Evolutionary conservation across 306 rosid genomes (phyloP).

Genomic region (Malus sylvestris): DNA sequence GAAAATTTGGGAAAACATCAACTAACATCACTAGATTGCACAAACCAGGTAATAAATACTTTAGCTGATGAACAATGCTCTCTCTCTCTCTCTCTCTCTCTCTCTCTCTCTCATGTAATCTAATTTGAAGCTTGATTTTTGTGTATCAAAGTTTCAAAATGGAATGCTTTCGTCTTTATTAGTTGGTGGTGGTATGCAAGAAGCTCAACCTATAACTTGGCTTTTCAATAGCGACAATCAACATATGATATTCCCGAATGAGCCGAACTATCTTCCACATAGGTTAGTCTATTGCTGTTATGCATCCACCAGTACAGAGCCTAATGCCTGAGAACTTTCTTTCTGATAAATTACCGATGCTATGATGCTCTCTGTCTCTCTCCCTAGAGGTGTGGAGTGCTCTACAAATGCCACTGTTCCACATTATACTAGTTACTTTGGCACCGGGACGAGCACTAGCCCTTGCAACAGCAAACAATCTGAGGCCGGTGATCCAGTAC

Average conservation of each 20-base stretch:
- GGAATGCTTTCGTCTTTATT: conserved; percentile 47
- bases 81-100: neutral
- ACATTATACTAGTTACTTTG: conserved; percentile 40
- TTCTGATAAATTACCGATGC: neutral
- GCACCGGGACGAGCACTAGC: conserved; percentile 8
- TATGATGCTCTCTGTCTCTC: neutral
- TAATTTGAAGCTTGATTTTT: conserved; percentile 12
- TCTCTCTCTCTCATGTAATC: neutral
- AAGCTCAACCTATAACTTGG: conserved; percentile 60
- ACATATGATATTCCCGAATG: conserved; percentile 36
- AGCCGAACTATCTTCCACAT: conserved; percentile 41
- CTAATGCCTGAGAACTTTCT: neutral
- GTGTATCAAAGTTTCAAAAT: conserved; percentile 43
- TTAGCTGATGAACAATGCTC: conserved; percentile 7
- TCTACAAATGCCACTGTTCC: conserved; percentile 42
- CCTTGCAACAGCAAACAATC: conserved; percentile 19
- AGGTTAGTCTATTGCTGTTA: conserved; percentile 36
- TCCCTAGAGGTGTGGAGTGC: conserved; percentile 48
- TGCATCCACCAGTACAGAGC: neutral
- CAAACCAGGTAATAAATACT: conserved; percentile 38
- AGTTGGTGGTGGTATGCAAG: conserved; percentile 54
- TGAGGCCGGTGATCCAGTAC: conserved; percentile 45
- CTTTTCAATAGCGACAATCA: conserved; percentile 41
- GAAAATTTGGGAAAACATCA: conserved; percentile 54
- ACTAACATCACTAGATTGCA: conserved; percentile 40